Conservation (phyloP, 2,329 filamentous ascomycete genomes). For the Penicillium sp. region DNA sequence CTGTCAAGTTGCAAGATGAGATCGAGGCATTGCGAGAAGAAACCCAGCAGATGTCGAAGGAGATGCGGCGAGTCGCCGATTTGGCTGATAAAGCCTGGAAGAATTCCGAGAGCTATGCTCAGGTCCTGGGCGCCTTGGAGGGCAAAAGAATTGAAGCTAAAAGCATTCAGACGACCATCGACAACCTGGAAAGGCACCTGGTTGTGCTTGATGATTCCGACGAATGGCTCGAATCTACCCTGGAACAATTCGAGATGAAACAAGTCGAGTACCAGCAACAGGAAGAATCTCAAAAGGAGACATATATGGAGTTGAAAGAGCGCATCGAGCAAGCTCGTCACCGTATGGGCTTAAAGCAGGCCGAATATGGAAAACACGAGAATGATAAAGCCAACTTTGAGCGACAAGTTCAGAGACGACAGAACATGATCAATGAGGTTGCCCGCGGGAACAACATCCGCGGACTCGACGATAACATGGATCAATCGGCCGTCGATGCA, state of each 20-base stretch:
- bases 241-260: constrained; percentile 75
- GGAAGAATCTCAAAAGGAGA: constrained; percentile 59
- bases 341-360: constrained; percentile 41
- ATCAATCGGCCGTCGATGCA: constrained; percentile 67
- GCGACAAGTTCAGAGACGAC: constrained; percentile 69
- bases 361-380: constrained; percentile 66
- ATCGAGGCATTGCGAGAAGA: constrained; percentile 58
- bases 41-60: constrained; percentile 57
- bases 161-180: constrained; percentile 67
- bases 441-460: constrained; percentile 75
- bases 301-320: constrained; percentile 63
- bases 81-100: constrained; percentile 66
- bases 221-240: constrained; percentile 65
- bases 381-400: constrained; percentile 87
- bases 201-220: constrained; percentile 78
- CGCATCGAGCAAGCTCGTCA: constrained; percentile 49
- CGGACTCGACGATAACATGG: constrained; percentile 77
- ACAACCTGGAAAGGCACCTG: constrained; percentile 68
- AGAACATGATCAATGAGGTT: constrained; percentile 72
- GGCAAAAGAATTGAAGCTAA: constrained; percentile 73
- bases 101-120: constrained; percentile 69
- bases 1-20: constrained; percentile 62
- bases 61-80: constrained; percentile 43
- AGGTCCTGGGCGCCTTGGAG: constrained; percentile 70
- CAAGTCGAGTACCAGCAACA: constrained; percentile 65